A percentile compares a stretch with the other conserved stretches of the same genome.
Conservation (phyloP, 768 basidiomycete species). For the Omphalotus guepiniiformis region DNA sequence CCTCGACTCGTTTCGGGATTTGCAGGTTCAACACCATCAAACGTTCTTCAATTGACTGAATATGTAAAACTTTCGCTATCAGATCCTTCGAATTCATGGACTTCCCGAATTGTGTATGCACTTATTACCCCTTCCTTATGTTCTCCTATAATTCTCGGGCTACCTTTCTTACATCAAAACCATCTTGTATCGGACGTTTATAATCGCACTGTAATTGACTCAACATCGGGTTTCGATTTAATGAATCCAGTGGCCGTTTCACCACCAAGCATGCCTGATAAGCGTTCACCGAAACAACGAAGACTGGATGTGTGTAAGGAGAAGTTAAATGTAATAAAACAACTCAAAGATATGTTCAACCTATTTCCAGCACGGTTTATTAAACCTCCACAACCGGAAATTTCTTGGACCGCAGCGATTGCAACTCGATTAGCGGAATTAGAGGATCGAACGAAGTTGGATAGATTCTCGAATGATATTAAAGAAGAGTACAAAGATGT, state of each 20-base stretch:
- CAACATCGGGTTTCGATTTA: slow-evolving; percentile 6
- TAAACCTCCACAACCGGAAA: too few relatives aligned
- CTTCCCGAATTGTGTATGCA: background rate
- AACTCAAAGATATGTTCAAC: background rate
- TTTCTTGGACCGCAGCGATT: background rate
- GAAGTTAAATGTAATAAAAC: background rate
- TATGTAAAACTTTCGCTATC: background rate
- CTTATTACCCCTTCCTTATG: background rate
- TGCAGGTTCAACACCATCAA: background rate
- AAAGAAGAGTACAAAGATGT: slow-evolving; percentile 12
- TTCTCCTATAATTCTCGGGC: slow-evolving; percentile 25
- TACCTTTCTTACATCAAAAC: slow-evolving; percentile 31
- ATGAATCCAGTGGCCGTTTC: background rate
- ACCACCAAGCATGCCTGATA: background rate
- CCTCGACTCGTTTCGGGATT: background rate
- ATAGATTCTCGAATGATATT: background rate
- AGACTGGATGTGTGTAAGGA: background rate
- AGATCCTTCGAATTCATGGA: background rate
- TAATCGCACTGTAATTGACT: slow-evolving; percentile 11
- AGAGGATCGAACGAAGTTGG: background rate
- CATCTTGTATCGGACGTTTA: slow-evolving; percentile 28
- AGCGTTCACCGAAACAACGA: background rate
- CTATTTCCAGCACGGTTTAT: background rate
- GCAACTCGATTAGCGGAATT: background rate
- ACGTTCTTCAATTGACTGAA: slow-evolving; percentile 4